Percentiles rank a stretch among this genome's conserved stretches.
Evolutionary conservation across 1,284 basidiomycete genomes (phyloP).

Genomic region (Cutaneotrichosporon cyanovorans): DNA sequence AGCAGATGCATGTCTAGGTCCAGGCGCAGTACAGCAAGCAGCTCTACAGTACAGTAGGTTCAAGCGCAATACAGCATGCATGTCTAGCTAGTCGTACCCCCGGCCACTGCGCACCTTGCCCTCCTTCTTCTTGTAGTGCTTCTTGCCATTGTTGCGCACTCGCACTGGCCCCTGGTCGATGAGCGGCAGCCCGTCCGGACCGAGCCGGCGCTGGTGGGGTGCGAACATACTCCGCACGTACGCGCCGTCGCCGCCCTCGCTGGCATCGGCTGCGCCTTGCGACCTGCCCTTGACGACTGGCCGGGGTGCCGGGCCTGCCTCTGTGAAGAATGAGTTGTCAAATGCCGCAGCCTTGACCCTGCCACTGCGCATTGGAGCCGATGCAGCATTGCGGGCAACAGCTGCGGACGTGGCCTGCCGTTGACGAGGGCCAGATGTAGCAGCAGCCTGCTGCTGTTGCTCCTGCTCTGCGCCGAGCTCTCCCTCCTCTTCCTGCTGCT

Average conservation of each 20-base stretch:
- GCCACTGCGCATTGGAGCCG: conserved; percentile 37
- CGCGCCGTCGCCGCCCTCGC: conserved; percentile 51
- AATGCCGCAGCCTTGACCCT: conserved; percentile 57
- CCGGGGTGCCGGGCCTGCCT: conserved; percentile 52
- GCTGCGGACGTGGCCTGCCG: conserved; percentile 11
- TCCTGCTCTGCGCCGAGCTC: background rate
- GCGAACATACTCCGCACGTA: conserved; percentile 61
- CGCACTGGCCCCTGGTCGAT: conserved; percentile 47
- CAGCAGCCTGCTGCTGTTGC: background rate
- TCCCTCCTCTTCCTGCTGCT: conserved; percentile 10
- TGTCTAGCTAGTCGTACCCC: conserved; percentile 64
- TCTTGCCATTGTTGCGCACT: conserved; percentile 61
- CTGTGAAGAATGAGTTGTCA: conserved; percentile 77
- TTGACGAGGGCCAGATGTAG: conserved; percentile 3
- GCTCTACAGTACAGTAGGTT: too few relatives aligned
- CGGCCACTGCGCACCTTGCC: conserved; percentile 81
- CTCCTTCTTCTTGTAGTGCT: conserved; percentile 79
- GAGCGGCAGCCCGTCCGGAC: conserved; percentile 63
- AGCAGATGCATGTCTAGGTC: too few relatives aligned
- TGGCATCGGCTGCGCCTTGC: conserved; percentile 41
- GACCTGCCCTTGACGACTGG: conserved; percentile 58
- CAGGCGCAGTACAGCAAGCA: too few relatives aligned
- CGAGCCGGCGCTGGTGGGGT: conserved; percentile 72
- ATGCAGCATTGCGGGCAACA: conserved; percentile 34
- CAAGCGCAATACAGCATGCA: too few relatives aligned